Evolutionary conservation across 129 eudicot genomes (phyloP), one percentile per base, ranked within the genome.

Genomic region (Escallonia rubra): DNA sequence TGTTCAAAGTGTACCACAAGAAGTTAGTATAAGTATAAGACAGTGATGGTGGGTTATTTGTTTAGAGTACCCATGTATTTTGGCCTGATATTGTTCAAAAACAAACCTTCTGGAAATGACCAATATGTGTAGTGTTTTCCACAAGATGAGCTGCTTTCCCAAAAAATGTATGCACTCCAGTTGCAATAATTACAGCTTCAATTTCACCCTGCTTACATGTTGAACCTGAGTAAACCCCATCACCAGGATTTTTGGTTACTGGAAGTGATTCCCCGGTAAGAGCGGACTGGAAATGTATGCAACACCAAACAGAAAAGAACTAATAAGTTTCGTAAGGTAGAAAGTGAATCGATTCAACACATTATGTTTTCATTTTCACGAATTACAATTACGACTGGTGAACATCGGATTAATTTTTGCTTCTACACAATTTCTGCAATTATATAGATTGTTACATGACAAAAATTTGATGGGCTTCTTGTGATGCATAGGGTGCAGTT

Each of bases 131-230:
- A 50, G 97, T 90, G 82, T 80, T 90, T 59, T 90, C 97, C 3
- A 90, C 97, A 57, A 90, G 91, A 82, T 90, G 95, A 78, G 95
- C 97, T 6, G 97, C 97, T 80, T 90, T 90, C 58, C 97, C 97
- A 5, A 90, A 90, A 73, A 90, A 90, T 6, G 95, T 90, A 57
- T 90, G 88, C 57, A 90, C 86, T 49, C 95, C 97, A 9, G 97
- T 90, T 16, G 97, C 97, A 43, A 90, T 90, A 5, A 90, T 90
- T 8, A 90, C 70, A 8, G 77, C 97, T 43, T 90, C 97, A 2
- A 90, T 84, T 67, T 90, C 97, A 59, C 97, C 97, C 86, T 90
- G 97, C 68, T 90, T 90, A 74, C 97, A 90, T 3, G 97, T 90
- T 55, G 95, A 86, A 41, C 97, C 97, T 5, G 97, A 90, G 76